Evolutionary conservation across 345 rosid genomes (phyloP).

Genomic region (Moricandia arvensis): DNA sequence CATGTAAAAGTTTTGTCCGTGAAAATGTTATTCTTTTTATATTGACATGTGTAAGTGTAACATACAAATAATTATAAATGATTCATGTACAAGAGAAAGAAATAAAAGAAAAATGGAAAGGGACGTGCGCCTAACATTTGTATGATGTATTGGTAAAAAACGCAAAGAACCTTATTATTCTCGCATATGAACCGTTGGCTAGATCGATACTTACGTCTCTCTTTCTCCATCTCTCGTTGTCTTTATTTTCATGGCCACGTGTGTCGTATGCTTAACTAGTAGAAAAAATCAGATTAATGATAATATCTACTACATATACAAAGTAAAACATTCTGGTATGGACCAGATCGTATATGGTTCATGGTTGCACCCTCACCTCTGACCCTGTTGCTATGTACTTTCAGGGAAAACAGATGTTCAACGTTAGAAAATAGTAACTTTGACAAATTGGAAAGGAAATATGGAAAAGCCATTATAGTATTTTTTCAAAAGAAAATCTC

Average conservation of each 20-base stretch:
- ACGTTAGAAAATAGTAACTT: too few species aligned
- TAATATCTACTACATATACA: neutral
- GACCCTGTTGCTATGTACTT: neutral
- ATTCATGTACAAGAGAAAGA: neutral
- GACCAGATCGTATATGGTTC: neutral
- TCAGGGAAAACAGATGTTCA: neutral
- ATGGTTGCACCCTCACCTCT: neutral
- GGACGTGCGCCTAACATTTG: constrained; percentile 58
- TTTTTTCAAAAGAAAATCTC: too few species aligned
- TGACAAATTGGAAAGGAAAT: too few species aligned
- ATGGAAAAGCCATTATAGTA: too few species aligned
- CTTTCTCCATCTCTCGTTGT: constrained; percentile 34
- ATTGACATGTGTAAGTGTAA: neutral
- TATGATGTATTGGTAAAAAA: constrained; percentile 17
- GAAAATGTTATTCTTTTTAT: neutral
- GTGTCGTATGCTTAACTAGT: neutral
- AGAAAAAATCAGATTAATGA: neutral
- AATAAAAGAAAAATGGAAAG: constrained; percentile 17
- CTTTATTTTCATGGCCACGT: constrained; percentile 1
- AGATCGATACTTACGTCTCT: constrained; percentile 32
- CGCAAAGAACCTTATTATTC: constrained; percentile 27
- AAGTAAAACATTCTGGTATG: neutral
- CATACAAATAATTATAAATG: neutral
- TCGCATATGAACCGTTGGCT: constrained; percentile 31
- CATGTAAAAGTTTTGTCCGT: neutral